Base-by-base conservation (phyloP, 1,139 yeast species). In the Candida tropicalis region DNA sequence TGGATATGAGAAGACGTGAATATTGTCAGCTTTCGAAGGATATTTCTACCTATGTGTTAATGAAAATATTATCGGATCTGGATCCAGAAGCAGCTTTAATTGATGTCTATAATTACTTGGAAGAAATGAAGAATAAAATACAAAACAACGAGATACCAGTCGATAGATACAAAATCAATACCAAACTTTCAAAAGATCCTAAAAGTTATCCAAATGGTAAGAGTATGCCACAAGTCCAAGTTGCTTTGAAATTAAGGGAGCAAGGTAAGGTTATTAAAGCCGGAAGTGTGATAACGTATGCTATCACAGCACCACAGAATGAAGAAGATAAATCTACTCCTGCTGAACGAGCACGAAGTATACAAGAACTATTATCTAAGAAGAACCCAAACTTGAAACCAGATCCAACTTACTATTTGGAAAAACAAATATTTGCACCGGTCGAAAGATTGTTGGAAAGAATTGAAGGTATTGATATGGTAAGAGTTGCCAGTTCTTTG, bases 1-100 rank as follows among this genome's bases (percentile, higher is more conserved):
- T 95, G 46, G 99, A 95, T 70, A 85, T 95, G 96, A 84, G 82
- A 62, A 89, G 99, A 65, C 88, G 99, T 72, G 99, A 93, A 63
- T 93, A 81, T 62, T 90, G 98, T 69, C 95, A 89, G 44, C 69
- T 93, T 41, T 88, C 98, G 0, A 95, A 91, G 60, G 96, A 91
- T 46, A 82, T 87, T 3, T 89, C 97, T 0, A 80, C 82, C 26
- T 84, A 75, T 62, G 88, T 89, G 7, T 73, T 93, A 54, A 75
- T 84, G 54, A 81, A 86, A 52, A 71, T 93, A 39, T 71, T 93
- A 27, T 78, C 87, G 7, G 90, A 86, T 50, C 68, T 73, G 29
- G 96, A 88, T 53, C 82, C 95, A 1, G 97, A 91, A 56, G 77
- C 75, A 31, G 89, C 95, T 0, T 72, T 91, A 44, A 77, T 73